A percentile compares a stretch with the other conserved stretches of the same genome.
Conservation (phyloP, 2,329 filamentous ascomycete genomes). For the Emmonsia crescens region DNA sequence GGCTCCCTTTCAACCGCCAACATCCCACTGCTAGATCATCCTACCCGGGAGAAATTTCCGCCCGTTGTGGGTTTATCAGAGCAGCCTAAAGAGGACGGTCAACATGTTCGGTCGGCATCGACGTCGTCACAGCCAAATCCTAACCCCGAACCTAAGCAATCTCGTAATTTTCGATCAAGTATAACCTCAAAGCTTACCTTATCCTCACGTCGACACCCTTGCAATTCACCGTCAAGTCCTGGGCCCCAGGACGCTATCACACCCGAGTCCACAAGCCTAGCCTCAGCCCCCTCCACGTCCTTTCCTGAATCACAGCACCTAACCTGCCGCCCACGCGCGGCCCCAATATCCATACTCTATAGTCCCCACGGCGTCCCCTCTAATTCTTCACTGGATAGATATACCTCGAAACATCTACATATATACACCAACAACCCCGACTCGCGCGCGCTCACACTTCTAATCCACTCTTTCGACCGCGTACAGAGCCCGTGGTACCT, state of each 20-base stretch:
- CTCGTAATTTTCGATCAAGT: background rate
- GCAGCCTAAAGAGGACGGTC: background rate
- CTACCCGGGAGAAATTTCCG: background rate
- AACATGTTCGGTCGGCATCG: background rate
- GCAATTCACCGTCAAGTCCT: background rate
- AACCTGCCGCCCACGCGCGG: background rate
- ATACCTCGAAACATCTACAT: background rate
- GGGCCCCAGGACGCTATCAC: background rate
- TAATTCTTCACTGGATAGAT: background rate
- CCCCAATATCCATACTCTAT: background rate
- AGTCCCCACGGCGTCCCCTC: background rate
- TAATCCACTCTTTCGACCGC: constrained; percentile 43
- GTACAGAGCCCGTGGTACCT: constrained; percentile 45
- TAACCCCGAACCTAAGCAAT: background rate
- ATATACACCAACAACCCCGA: constrained; percentile 31
- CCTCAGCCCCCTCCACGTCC: background rate
- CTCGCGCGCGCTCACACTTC: constrained; percentile 43
- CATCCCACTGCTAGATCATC: background rate
- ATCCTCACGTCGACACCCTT: background rate
- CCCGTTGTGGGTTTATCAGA: background rate
- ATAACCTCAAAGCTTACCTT: background rate
- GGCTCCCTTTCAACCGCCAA: background rate
- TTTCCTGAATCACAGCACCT: background rate
- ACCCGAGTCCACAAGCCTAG: background rate
- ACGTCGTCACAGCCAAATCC: background rate